Percentiles rank a stretch among this genome's conserved stretches.
These are phyloP conservation scores for Gonapodya sp. DNA, from an alignment of 192 early-diverging fungal genomes.

Conservation along the genomic window DNA sequence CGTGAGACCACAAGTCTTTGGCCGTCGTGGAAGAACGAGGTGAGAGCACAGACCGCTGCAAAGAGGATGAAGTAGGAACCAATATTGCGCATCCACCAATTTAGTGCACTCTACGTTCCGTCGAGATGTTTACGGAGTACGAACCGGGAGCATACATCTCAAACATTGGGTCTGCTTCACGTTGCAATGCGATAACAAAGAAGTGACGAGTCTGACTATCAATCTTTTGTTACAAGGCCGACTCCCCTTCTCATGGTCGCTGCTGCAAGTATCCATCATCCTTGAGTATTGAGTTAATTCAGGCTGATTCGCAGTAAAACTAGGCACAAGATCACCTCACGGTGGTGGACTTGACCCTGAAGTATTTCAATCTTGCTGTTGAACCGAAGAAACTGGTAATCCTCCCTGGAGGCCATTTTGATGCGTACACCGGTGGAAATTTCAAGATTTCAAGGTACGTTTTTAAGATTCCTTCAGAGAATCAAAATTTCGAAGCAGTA, in stretches of 20 bases:
- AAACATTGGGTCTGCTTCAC: background rate
- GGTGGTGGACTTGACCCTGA: background rate
- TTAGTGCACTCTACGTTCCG: background rate
- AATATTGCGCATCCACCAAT: background rate
- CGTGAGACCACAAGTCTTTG: background rate
- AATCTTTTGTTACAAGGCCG: too few species aligned
- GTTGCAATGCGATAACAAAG: too few species aligned
- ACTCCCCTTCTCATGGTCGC: conserved; percentile 3
- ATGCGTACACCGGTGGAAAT: background rate
- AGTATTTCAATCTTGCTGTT: background rate
- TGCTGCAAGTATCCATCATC: too few species aligned
- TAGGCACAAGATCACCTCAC: background rate
- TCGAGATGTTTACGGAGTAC: background rate
- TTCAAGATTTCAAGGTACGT: background rate
- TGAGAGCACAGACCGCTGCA: background rate
- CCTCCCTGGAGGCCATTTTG: background rate
- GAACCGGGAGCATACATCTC: background rate
- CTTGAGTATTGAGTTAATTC: too few species aligned
- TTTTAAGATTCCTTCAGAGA: background rate
- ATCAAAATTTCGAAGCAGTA: background rate
- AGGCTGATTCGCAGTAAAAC: too few species aligned
- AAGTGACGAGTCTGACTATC: too few species aligned
- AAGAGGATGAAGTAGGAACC: background rate
- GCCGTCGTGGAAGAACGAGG: background rate
- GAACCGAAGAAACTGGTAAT: background rate